Evolutionary conservation across 495 filamentous ascomycete species (phyloP).

Genomic region (Hypomontagnella monticulosa): DNA sequence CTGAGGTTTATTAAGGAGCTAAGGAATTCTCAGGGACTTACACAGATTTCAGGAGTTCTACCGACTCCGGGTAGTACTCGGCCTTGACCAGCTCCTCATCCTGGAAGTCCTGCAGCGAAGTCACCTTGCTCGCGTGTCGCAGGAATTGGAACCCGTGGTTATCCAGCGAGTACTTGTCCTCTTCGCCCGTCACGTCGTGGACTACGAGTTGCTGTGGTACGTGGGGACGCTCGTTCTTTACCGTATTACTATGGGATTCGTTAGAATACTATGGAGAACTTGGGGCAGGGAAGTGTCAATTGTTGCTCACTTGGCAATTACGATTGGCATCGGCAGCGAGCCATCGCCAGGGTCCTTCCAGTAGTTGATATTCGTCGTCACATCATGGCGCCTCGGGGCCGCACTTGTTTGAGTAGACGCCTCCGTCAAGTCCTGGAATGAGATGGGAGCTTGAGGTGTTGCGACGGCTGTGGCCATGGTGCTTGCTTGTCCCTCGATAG

Average conservation of each 20-base stretch:
- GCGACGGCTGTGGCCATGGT: slow-evolving; percentile 27
- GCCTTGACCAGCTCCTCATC: slow-evolving; percentile 68
- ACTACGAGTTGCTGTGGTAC: slow-evolving; percentile 52
- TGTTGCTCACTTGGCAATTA: slow-evolving; percentile 53
- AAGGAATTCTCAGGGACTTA: slow-evolving; percentile 48
- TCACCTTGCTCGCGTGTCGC: slow-evolving; percentile 45
- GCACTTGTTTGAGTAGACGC: background rate
- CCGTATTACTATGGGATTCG: slow-evolving; percentile 41
- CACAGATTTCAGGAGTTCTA: slow-evolving; percentile 68
- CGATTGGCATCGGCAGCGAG: slow-evolving; percentile 61
- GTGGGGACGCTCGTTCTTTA: slow-evolving; percentile 61
- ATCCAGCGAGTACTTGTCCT: slow-evolving; percentile 50
- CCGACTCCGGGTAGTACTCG: slow-evolving; percentile 70
- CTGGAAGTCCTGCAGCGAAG: slow-evolving; percentile 62
- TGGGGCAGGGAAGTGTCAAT: background rate
- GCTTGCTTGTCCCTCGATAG: background rate
- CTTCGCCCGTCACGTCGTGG: slow-evolving; percentile 50
- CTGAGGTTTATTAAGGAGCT: background rate
- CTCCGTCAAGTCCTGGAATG: slow-evolving; percentile 6
- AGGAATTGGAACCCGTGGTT: slow-evolving; percentile 53
- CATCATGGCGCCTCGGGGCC: slow-evolving; percentile 44
- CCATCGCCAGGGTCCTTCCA: slow-evolving; percentile 70
- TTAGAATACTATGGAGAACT: too few relatives aligned
- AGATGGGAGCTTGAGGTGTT: background rate
- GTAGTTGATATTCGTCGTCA: slow-evolving; percentile 67